Conservation (phyloP, 495 filamentous ascomycete species). For the Letharia columbiana region DNA sequence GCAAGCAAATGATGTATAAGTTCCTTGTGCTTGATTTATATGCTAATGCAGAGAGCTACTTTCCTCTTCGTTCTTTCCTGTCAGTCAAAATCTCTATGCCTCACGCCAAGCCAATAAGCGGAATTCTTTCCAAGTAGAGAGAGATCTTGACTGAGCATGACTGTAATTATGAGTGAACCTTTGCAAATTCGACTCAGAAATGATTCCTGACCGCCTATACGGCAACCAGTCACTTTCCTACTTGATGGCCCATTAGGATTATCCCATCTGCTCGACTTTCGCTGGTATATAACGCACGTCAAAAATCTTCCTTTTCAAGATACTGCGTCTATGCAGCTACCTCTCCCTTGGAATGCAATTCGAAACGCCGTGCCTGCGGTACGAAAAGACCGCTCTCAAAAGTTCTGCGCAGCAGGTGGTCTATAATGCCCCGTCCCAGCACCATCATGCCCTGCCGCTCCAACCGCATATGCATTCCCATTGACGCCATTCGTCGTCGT, state of each 20-base stretch:
- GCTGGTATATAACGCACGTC: neutral
- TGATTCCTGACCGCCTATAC: neutral
- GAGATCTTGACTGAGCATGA: neutral
- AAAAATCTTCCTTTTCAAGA: neutral
- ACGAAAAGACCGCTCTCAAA: neutral
- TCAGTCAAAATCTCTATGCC: neutral
- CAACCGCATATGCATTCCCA: slow-evolving; percentile 4
- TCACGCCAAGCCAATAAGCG: neutral
- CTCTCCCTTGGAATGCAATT: neutral
- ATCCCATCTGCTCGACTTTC: neutral
- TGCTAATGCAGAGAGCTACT: neutral
- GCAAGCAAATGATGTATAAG: neutral
- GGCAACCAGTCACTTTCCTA: no score
- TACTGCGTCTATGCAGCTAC: neutral
- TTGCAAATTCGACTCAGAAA: neutral
- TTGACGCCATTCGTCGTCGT: neutral
- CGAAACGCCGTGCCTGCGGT: neutral
- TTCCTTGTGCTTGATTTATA: neutral
- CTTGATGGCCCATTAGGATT: neutral
- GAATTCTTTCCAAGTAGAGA: neutral
- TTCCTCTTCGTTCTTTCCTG: neutral
- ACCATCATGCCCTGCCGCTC: slow-evolving; percentile 1
- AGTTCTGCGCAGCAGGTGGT: slow-evolving; percentile 8
- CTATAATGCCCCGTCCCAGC: neutral
- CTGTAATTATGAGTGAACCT: neutral